phyloP scores from a whole-genome alignment of 495 filamentous ascomycete genomes.

The Hapsidospora chrysogenum region DNA sequence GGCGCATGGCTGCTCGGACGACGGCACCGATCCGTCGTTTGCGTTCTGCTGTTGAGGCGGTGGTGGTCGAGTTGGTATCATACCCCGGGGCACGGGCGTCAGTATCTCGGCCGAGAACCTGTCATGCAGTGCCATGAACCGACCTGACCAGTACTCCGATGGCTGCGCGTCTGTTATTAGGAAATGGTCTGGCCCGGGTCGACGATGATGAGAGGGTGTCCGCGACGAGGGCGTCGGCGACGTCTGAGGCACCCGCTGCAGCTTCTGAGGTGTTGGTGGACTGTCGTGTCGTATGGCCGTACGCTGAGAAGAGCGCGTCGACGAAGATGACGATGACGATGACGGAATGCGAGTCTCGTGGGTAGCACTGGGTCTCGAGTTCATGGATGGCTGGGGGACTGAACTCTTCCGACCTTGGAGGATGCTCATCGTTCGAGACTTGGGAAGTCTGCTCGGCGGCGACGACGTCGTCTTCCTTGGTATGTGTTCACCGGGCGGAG shows the following conservation, averaged over 20 bases:
- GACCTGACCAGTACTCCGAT: conserved; percentile 36
- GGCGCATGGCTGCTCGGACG: too few relatives aligned
- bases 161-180: conserved; percentile 14
- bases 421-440: conserved; percentile 20
- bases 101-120: conserved; percentile 25
- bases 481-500: too few relatives aligned
- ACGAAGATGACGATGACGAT: conserved; percentile 4
- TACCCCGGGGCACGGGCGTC: conserved; percentile 5
- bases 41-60: too few relatives aligned
- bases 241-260: too few relatives aligned
- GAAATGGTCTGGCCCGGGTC: conserved; percentile 4
- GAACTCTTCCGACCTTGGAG: conserved; percentile 21
- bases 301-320: not conserved
- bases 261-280: too few relatives aligned
- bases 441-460: conserved; percentile 8
- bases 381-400: conserved; percentile 16
- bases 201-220: too few relatives aligned
- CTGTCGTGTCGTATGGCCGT: not conserved
- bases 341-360: not conserved
- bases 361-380: too few relatives aligned
- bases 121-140: conserved; percentile 36
- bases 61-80: too few relatives aligned
- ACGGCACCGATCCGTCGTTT: too few relatives aligned
- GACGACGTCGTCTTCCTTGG: too few relatives aligned
- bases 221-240: too few relatives aligned